These are phyloP conservation scores for Sporothrix pallida DNA, from an alignment of 2,329 filamentous ascomycete species.

Conservation along the genomic window DNA sequence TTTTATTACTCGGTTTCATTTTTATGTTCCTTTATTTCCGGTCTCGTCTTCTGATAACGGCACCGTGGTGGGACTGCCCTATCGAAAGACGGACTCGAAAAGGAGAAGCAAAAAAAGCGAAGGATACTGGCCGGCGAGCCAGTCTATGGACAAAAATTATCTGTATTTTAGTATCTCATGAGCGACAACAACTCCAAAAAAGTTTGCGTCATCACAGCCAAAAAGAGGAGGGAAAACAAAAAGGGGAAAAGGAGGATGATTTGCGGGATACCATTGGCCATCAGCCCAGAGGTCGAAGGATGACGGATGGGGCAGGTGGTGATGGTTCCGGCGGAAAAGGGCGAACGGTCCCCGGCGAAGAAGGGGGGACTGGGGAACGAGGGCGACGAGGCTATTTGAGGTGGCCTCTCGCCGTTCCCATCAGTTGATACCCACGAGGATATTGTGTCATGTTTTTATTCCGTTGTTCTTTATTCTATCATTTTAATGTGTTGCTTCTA, in stretches of 20 bases:
- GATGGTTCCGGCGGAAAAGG: not conserved
- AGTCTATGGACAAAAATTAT: not conserved
- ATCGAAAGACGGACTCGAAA: not conserved
- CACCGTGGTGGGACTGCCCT: not conserved
- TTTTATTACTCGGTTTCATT: constrained; percentile 8
- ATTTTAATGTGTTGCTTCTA: not conserved
- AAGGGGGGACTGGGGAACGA: not conserved
- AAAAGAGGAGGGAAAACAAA: not conserved
- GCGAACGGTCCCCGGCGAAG: not conserved
- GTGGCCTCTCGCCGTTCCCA: not conserved
- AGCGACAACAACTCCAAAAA: constrained; percentile 24
- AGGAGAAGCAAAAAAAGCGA: constrained; percentile 19
- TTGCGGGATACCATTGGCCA: not conserved
- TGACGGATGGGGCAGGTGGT: not conserved
- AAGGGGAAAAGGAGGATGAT: not conserved
- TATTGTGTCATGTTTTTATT: constrained; percentile 11
- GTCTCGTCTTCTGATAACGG: not conserved
- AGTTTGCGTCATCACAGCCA: not conserved
- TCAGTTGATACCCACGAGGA: constrained; percentile 31
- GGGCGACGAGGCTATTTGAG: not conserved
- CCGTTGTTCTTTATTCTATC: not conserved
- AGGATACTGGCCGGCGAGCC: constrained; percentile 30
- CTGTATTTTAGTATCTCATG: constrained; percentile 13
- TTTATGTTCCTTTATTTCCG: not conserved
- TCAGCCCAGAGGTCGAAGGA: too few relatives aligned